Conservation (phyloP, 2,329 filamentous ascomycete species). For the Fusarium xylarioides region DNA sequence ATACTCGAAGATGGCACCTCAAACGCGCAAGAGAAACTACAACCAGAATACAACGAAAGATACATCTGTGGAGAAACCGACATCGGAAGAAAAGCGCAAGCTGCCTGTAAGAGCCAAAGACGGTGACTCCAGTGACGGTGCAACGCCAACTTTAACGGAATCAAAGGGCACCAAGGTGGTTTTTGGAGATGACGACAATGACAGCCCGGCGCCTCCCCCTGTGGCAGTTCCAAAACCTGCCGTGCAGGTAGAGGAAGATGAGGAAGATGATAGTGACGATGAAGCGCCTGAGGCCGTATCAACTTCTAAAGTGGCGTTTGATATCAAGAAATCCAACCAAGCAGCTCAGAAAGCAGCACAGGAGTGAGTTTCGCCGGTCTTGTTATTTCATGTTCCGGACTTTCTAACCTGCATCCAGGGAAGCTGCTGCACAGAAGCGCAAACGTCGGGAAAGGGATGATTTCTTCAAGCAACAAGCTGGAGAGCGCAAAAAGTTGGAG, state of each 20-base stretch:
- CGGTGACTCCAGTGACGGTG: constrained; percentile 26
- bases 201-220: constrained; percentile 15
- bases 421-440: constrained; percentile 60
- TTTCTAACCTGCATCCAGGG: constrained; percentile 47
- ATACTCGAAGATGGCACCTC: constrained; percentile 37
- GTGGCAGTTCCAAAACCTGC: constrained; percentile 12
- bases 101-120: constrained; percentile 49
- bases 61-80: not conserved
- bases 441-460: constrained; percentile 65
- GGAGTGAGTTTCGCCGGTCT: constrained; percentile 52
- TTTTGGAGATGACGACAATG: constrained; percentile 49
- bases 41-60: constrained; percentile 30
- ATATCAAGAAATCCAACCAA: constrained; percentile 57
- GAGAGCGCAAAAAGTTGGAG: constrained; percentile 55
- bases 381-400: not conserved
- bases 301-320: constrained; percentile 57
- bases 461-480: constrained; percentile 64
- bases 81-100: constrained; percentile 39
- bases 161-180: constrained; percentile 45
- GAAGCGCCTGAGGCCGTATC: constrained; percentile 69
- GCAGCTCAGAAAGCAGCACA: constrained; percentile 60
- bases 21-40: constrained; percentile 46
- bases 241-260: constrained; percentile 33
- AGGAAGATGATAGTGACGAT: constrained; percentile 59
- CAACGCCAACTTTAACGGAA: constrained; percentile 9